Conservation (phyloP, 305 asterid species). For the Fraxinus angustifolia region DNA sequence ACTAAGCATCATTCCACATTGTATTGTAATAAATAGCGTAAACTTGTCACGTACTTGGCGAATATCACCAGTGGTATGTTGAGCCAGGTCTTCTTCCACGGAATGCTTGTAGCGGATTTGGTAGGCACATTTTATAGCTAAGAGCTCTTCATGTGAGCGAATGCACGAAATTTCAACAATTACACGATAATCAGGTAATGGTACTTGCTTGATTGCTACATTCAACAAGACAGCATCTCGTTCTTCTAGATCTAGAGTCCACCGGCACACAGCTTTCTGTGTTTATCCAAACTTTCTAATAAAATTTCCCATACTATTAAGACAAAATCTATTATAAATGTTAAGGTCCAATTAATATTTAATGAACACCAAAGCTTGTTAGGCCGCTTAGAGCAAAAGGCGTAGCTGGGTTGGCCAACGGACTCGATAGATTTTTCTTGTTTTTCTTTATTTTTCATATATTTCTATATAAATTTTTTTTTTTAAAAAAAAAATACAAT, state of each 20-base stretch:
- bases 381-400: no score
- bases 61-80: constrained; percentile 44
- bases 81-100: constrained; percentile 69
- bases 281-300: not conserved
- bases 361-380: no score
- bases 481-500: no score
- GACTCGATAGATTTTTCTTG: no score
- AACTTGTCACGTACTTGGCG: constrained; percentile 48
- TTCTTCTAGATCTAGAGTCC: constrained; percentile 74
- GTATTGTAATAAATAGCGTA: not conserved
- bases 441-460: no score
- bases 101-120: constrained; percentile 62
- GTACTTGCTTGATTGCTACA: constrained; percentile 45
- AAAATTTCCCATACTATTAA: not conserved
- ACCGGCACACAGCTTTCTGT: constrained; percentile 66
- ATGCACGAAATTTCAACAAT: constrained; percentile 48
- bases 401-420: no score
- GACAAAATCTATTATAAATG: not conserved
- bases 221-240: constrained; percentile 61
- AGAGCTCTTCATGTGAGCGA: constrained; percentile 52
- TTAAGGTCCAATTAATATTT: not conserved
- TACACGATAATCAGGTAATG: constrained; percentile 39
- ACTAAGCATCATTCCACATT: not conserved
- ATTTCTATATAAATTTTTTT: no score
- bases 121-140: constrained; percentile 65